These are phyloP conservation scores for Ochetophila trinervis DNA, from an alignment of 306 rosid genomes.

Conservation along the genomic window DNA sequence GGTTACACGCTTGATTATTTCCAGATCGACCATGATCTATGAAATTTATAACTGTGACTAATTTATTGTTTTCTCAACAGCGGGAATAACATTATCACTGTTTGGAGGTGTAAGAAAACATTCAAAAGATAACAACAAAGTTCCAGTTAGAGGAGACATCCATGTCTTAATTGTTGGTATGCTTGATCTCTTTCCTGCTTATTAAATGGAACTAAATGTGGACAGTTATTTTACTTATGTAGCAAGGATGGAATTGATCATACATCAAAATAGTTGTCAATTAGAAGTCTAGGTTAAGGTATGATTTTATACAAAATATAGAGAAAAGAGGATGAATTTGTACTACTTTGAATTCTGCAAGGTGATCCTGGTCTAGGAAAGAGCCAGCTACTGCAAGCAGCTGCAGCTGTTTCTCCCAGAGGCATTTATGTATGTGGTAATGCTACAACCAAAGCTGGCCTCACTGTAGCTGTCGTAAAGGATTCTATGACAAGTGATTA, in stretches of 20 bases:
- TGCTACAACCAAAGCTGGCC: slow-evolving; percentile 91
- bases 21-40: background rate
- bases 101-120: slow-evolving; percentile 89
- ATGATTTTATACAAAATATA: background rate
- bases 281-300: background rate
- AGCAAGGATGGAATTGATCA: slow-evolving; percentile 9
- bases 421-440: slow-evolving; percentile 97
- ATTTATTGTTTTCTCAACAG: slow-evolving; percentile 41
- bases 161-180: slow-evolving; percentile 93
- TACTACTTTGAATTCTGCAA: slow-evolving; percentile 32
- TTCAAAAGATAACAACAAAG: slow-evolving; percentile 85
- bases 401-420: slow-evolving; percentile 84
- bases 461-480: slow-evolving; percentile 90
- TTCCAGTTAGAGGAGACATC: slow-evolving; percentile 95
- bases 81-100: slow-evolving; percentile 80
- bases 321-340: slow-evolving; percentile 21
- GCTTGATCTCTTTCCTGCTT: slow-evolving; percentile 32
- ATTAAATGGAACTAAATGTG: slow-evolving; percentile 22
- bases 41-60: slow-evolving; percentile 13
- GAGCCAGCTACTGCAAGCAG: slow-evolving; percentile 93
- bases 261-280: background rate
- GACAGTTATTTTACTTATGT: slow-evolving; percentile 9
- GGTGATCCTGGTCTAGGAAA: slow-evolving; percentile 98
- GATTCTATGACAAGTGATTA: slow-evolving; percentile 86
- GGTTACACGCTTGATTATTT: background rate